A percentile compares a stretch with the other conserved stretches of the same genome.
Evolutionary conservation across 2,329 filamentous ascomycete species (phyloP).

Genomic region (Colletotrichum sp.): DNA sequence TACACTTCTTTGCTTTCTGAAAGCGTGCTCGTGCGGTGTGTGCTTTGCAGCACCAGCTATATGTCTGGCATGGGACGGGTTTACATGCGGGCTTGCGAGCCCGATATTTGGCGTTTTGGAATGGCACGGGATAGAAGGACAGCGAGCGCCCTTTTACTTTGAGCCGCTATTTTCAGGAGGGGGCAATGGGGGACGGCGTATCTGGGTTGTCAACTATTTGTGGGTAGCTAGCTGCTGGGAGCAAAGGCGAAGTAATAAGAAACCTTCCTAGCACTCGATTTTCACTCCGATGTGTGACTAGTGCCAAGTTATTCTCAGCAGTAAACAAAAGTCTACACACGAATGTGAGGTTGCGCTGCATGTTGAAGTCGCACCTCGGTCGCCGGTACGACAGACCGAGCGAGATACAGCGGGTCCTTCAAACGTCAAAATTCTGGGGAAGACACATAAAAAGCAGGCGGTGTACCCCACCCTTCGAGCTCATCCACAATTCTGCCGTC

Average conservation of each 20-base stretch:
- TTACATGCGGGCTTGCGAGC: not conserved
- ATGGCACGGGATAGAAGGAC: not conserved
- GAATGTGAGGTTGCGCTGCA: not conserved
- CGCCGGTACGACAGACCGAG: not conserved
- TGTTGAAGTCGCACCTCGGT: not conserved
- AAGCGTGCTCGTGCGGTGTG: not conserved
- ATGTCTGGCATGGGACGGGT: not conserved
- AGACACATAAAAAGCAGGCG: not conserved
- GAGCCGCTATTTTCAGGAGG: not conserved
- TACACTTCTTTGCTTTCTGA: not conserved
- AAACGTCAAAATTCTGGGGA: slow-evolving; percentile 1
- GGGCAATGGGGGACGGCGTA: not conserved
- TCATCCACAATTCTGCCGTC: slow-evolving; percentile 16
- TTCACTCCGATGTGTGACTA: not conserved
- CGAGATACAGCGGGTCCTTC: not conserved
- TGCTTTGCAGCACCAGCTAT: not conserved
- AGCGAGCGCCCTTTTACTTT: not conserved
- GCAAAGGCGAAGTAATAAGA: not conserved
- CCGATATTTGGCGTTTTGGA: not conserved
- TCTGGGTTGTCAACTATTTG: not conserved
- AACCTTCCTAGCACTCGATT: not conserved
- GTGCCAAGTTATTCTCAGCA: not conserved
- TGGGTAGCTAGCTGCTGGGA: not conserved
- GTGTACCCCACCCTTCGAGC: not conserved
- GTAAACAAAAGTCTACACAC: not conserved